A percentile compares a stretch with the other conserved stretches of the same genome.
Conservation (phyloP, 2,329 filamentous ascomycete species). For the Calonectria pseudoreteaudii region DNA sequence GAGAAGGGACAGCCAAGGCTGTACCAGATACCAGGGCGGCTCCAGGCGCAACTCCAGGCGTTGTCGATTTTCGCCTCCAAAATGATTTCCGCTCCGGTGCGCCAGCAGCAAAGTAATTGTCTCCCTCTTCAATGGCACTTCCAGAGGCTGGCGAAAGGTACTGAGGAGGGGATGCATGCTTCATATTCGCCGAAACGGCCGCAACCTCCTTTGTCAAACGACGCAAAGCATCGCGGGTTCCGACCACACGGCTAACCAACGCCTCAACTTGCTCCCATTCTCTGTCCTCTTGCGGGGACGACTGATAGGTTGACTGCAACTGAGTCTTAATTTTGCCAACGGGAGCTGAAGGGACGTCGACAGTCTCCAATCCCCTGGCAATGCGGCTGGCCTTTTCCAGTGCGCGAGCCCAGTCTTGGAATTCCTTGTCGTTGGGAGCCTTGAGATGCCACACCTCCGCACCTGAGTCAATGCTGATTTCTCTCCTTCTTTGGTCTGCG, state of each 20-base stretch:
- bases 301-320: conserved; percentile 44
- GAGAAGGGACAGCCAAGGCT: conserved; percentile 56
- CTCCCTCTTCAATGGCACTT: conserved; percentile 62
- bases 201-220: conserved; percentile 88
- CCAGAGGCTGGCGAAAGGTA: conserved; percentile 57
- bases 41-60: conserved; percentile 56
- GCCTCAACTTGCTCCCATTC: conserved; percentile 91
- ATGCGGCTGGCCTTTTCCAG: conserved; percentile 84
- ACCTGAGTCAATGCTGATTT: conserved; percentile 96
- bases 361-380: conserved; percentile 64
- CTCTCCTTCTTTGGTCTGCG: conserved; percentile 86
- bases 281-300: conserved; percentile 71
- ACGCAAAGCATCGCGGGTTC: conserved; percentile 88
- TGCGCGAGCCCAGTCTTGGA: conserved; percentile 86
- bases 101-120: conserved; percentile 64
- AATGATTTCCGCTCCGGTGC: conserved; percentile 73
- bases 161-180: conserved; percentile 40
- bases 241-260: conserved; percentile 86
- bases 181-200: conserved; percentile 65
- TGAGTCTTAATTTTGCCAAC: conserved; percentile 44
- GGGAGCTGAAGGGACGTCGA: conserved; percentile 42
- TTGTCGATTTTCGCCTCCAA: conserved; percentile 90
- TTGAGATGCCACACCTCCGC: conserved; percentile 97
- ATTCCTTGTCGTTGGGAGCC: conserved; percentile 85
- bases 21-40: conserved; percentile 53